Percentiles rank a stretch among this genome's conserved stretches.
Conservation (phyloP, 805 yeast genomes). For the Monosporozyma servazzii region DNA sequence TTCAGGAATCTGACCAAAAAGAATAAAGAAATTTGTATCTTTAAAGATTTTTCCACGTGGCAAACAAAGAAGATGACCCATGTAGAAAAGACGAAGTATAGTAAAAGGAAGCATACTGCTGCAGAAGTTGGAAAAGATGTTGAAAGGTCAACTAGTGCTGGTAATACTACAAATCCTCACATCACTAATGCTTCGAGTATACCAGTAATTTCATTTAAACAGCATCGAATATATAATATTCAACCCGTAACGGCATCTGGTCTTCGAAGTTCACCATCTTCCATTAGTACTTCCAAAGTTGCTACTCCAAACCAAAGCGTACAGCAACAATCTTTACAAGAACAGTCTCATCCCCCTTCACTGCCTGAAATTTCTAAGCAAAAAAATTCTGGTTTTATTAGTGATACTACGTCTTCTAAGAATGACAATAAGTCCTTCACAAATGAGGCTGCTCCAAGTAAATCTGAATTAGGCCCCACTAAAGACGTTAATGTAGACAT, state of each 20-base stretch:
- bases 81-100: conserved; percentile 25
- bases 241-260: not conserved
- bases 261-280: not conserved
- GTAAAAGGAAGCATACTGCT: conserved; percentile 22
- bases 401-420: not conserved
- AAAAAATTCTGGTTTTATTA: no score
- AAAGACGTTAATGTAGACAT: not conserved
- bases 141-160: not conserved
- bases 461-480: not conserved
- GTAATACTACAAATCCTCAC: not conserved
- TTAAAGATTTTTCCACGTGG: conserved; percentile 27
- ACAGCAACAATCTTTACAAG: not conserved
- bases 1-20: conserved; percentile 26
- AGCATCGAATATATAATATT: not conserved
- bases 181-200: not conserved
- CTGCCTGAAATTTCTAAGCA: not conserved
- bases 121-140: not conserved
- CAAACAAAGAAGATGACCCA: conserved; percentile 24
- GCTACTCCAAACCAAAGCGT: not conserved
- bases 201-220: not conserved
- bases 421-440: not conserved
- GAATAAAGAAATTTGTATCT: conserved; percentile 26
- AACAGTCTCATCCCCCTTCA: not conserved
- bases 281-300: not conserved
- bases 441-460: not conserved